These are phyloP conservation scores for Micromonas pusilla DNA, from an alignment of 139 green algal genomes.

Conservation along the genomic window DNA sequence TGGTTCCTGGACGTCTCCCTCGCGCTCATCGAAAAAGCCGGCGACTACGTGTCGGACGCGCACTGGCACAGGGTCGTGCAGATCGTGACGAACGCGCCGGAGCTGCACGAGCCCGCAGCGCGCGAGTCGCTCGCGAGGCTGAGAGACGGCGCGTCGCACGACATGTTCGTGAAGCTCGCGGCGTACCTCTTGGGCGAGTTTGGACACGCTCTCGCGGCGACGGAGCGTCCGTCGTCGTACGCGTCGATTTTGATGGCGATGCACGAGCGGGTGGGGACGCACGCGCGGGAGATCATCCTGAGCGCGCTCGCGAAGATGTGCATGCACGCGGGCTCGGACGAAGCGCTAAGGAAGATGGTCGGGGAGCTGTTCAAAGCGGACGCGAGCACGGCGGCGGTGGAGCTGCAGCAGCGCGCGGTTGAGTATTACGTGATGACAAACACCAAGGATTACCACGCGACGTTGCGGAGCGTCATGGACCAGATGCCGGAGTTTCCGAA, in stretches of 20 bases:
- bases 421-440: conserved; percentile 72
- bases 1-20: conserved; percentile 83
- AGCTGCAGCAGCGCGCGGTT: conserved; percentile 88
- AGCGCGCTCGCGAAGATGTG: conserved; percentile 73
- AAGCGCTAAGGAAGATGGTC: conserved; percentile 53
- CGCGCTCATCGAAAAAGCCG: conserved; percentile 79
- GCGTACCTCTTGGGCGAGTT: conserved; percentile 90
- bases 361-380: conserved; percentile 56
- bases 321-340: conserved; percentile 29
- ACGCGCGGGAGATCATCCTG: conserved; percentile 49
- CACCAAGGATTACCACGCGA: neutral
- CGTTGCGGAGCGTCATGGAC: conserved; percentile 39
- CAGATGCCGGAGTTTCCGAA: conserved; percentile 44
- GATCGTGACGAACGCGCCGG: conserved; percentile 85
- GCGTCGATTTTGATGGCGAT: neutral
- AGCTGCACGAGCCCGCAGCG: conserved; percentile 79
- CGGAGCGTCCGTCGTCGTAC: conserved; percentile 52
- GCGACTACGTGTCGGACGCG: conserved; percentile 86
- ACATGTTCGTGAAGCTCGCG: conserved; percentile 37
- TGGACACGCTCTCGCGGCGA: conserved; percentile 59
- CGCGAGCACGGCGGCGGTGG: conserved; percentile 56
- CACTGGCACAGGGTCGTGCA: conserved; percentile 94
- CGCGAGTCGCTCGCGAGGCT: conserved; percentile 59
- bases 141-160: conserved; percentile 38
- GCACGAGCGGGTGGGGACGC: neutral